Conservation (phyloP, 768 basidiomycete genomes). For the Fomitopsis serialis region DNA sequence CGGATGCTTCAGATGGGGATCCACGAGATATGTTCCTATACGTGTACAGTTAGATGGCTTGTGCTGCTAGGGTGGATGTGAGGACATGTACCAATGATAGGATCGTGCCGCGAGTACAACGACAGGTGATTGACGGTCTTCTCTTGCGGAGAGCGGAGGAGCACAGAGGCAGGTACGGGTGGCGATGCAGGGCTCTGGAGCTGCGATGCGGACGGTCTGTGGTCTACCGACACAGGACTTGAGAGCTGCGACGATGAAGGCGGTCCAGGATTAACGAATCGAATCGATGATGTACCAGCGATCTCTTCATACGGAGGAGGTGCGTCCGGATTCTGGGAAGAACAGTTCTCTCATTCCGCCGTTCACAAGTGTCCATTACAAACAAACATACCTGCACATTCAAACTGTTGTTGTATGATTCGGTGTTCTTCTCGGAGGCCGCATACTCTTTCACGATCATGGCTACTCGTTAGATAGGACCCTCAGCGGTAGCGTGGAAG, state of each 20-base stretch:
- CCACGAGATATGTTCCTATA: slow-evolving; percentile 13
- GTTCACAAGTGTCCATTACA: too few relatives aligned
- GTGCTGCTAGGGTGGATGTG: too few relatives aligned
- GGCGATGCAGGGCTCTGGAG: not conserved
- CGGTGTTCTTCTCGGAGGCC: too few relatives aligned
- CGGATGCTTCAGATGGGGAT: slow-evolving; percentile 1
- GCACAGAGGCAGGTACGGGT: not conserved
- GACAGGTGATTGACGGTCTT: slow-evolving; percentile 21
- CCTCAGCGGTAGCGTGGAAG: too few relatives aligned
- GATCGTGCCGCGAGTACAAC: slow-evolving; percentile 17
- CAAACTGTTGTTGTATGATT: too few relatives aligned
- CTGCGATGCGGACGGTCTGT: not conserved
- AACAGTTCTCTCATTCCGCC: too few relatives aligned
- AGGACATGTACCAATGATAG: slow-evolving; percentile 14
- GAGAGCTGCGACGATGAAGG: not conserved
- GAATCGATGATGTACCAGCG: not conserved
- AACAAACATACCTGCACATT: too few relatives aligned
- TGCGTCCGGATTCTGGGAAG: not conserved
- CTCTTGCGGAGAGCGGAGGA: slow-evolving; percentile 12
- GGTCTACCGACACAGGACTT: not conserved
- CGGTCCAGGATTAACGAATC: not conserved
- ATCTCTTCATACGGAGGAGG: not conserved
- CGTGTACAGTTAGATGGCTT: not conserved
- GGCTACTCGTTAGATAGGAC: too few relatives aligned
- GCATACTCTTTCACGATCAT: too few relatives aligned